Conservation (phyloP, 805 yeast species). For the Alloascoidea africana region DNA sequence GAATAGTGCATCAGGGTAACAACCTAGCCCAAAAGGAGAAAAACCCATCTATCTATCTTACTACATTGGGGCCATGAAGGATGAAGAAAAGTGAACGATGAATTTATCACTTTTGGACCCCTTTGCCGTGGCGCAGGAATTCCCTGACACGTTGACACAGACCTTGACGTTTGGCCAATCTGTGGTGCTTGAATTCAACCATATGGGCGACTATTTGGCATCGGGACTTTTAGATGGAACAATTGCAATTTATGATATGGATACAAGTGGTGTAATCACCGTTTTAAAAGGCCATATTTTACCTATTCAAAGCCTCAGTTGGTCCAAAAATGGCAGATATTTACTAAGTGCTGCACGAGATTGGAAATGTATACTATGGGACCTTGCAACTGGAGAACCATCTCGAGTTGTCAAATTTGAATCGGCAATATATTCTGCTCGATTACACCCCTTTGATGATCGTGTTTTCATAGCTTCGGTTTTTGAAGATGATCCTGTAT, state of each 20-base stretch:
- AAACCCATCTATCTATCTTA: too few species aligned
- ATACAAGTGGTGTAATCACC: slow-evolving; percentile 42
- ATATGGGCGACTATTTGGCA: slow-evolving; percentile 76
- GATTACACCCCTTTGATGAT: slow-evolving; percentile 32
- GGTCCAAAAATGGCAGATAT: slow-evolving; percentile 65
- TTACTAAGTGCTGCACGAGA: slow-evolving; percentile 63
- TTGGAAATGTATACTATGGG: slow-evolving; percentile 78
- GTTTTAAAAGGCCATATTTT: slow-evolving; percentile 51
- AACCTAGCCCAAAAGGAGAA: too few species aligned
- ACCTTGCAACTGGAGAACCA: slow-evolving; percentile 29
- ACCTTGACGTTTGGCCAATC: slow-evolving; percentile 39
- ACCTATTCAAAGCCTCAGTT: slow-evolving; percentile 45
- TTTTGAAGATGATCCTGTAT: slow-evolving; percentile 44
- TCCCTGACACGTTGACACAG: slow-evolving; percentile 69
- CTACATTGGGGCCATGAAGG: too few species aligned
- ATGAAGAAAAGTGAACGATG: too few species aligned
- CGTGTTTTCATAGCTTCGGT: slow-evolving; percentile 44
- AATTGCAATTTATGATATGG: slow-evolving; percentile 58
- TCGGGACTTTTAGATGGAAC: slow-evolving; percentile 66
- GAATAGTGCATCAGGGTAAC: too few species aligned
- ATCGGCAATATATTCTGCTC: slow-evolving; percentile 62
- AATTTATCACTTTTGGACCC: slow-evolving; percentile 80
- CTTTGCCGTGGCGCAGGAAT: slow-evolving; percentile 80
- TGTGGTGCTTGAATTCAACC: slow-evolving; percentile 53
- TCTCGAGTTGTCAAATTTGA: slow-evolving; percentile 35